A percentile compares a stretch with the other conserved stretches of the same genome.
These are phyloP conservation scores for Flammula alnicola DNA, from an alignment of 1,284 basidiomycete species.

Conservation along the genomic window DNA sequence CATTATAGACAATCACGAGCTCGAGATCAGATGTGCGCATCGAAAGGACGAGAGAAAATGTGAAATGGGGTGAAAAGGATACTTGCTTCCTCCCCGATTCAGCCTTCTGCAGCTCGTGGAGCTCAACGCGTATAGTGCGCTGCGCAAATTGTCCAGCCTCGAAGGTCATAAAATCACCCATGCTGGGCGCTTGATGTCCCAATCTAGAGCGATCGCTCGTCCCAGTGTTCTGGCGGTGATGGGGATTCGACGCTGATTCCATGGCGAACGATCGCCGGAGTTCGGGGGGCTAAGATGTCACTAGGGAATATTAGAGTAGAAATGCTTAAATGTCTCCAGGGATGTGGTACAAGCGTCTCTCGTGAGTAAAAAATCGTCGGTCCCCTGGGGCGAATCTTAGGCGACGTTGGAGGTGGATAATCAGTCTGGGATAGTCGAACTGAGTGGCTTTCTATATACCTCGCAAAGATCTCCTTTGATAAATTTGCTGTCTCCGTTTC, in stretches of 20 bases:
- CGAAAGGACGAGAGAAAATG: slow-evolving; percentile 5
- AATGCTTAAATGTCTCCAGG: slow-evolving; percentile 18
- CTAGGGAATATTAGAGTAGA: too few relatives aligned
- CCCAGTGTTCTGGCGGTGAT: slow-evolving; percentile 36
- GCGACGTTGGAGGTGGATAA: slow-evolving; percentile 11
- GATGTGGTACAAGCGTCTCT: slow-evolving; percentile 2
- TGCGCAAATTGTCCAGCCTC: slow-evolving; percentile 57
- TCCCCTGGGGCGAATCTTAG: background rate
- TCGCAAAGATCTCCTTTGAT: slow-evolving; percentile 9
- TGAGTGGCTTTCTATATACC: slow-evolving; percentile 20
- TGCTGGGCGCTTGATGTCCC: slow-evolving; percentile 21
- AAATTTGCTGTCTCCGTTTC: slow-evolving; percentile 6
- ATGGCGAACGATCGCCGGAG: slow-evolving; percentile 26
- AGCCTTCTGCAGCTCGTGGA: slow-evolving; percentile 62
- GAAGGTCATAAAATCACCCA: slow-evolving; percentile 48
- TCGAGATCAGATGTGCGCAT: slow-evolving; percentile 16
- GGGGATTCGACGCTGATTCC: slow-evolving; percentile 30
- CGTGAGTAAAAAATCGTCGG: background rate
- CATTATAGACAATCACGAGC: slow-evolving; percentile 7
- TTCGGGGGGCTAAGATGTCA: slow-evolving; percentile 8
- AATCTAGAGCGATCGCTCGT: slow-evolving; percentile 23
- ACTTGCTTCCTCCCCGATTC: slow-evolving; percentile 61
- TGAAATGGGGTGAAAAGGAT: slow-evolving; percentile 3
- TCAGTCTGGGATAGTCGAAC: slow-evolving; percentile 6
- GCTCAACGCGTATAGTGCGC: slow-evolving; percentile 54